Base-by-base conservation (phyloP, 2,329 filamentous ascomycete genomes). In the Ceratocystis harringtonii region DNA sequence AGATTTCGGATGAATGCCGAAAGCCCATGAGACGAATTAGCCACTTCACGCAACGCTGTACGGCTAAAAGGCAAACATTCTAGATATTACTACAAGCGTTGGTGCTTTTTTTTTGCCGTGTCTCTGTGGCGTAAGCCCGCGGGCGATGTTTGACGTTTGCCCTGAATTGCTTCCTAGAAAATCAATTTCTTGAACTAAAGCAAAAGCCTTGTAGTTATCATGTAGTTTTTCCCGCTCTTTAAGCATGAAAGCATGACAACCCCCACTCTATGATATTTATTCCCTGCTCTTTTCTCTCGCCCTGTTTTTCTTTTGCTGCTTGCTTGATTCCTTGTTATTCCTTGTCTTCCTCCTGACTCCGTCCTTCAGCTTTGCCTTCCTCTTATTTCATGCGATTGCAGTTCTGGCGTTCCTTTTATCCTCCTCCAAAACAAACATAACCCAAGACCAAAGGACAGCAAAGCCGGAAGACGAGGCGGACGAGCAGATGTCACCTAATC, bases 231-330 rank as follows among this genome's bases (percentile, higher is more conserved):
- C 19, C 8, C 8, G 19, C 48, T 52, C 48, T 28, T 22, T 25
- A 28, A 25, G 48, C 48, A 52, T 52, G 19, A 25, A 12, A 25
- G 22, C 22, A 25, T 25, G 48, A 52, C 48, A 52, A 25, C 22
- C 15, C 19, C 25, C 41, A 30, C 32, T 17, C 17, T 63, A 36
- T 44, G 36, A 41, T 41, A 4, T n/a, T 6, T 30, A 52, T 25
- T 30, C 61, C 61, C 6, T 63, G 22, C 32, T 55, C 22, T 55
- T 63, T 48, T 63, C 41, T 44, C 30, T 61, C 58, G 32, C 41
- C 58, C 30, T 43, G 22, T 55, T 50, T 48, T 55, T 36, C n/a
- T 50, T 19, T 52, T 55, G 4, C 32, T 48, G 25, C 45, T 50
- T 63, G 3, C 25, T 62, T 10, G n/a, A 10, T 4, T 22, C 22